phyloP scores from a whole-genome alignment of 2,329 filamentous ascomycete genomes.

The Aspergillus japonicus region DNA sequence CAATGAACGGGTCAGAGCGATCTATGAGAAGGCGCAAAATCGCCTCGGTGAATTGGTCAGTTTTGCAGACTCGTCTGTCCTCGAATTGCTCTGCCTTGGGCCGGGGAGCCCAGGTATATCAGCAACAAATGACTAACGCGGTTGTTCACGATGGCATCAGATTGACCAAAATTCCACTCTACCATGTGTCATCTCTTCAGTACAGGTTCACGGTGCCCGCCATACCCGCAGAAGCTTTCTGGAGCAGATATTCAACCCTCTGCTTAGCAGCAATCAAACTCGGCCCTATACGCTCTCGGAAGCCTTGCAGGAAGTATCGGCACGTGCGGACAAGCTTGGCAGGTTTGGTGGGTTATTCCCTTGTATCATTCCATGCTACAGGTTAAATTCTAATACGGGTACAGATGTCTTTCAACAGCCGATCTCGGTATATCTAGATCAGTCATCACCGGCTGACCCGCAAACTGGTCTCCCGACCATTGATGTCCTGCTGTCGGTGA shows the following conservation, averaged over 20 bases:
- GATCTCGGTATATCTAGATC: slow-evolving; percentile 78
- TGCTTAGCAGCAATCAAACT: slow-evolving; percentile 68
- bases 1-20: slow-evolving; percentile 57
- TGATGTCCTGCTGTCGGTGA: slow-evolving; percentile 73
- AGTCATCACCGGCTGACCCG: slow-evolving; percentile 67
- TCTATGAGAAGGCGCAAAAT: slow-evolving; percentile 62
- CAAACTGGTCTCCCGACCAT: slow-evolving; percentile 67
- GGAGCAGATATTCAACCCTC: slow-evolving; percentile 72
- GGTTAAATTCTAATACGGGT: slow-evolving; percentile 17
- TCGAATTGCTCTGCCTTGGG: not conserved
- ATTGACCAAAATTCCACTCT: slow-evolving; percentile 79
- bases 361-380: not conserved
- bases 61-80: slow-evolving; percentile 1
- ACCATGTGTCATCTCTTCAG: slow-evolving; percentile 81
- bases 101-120: not conserved
- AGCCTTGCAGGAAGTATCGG: slow-evolving; percentile 69
- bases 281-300: slow-evolving; percentile 75
- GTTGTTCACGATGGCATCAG: slow-evolving; percentile 43
- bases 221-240: slow-evolving; percentile 85
- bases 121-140: slow-evolving; percentile 12
- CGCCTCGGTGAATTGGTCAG: slow-evolving; percentile 65
- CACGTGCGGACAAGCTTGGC: slow-evolving; percentile 70
- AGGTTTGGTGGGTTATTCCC: slow-evolving; percentile 65
- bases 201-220: slow-evolving; percentile 77
- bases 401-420: slow-evolving; percentile 83